Base-by-base conservation (phyloP, 495 filamentous ascomycete genomes). In the Penicillium bovifimosum region DNA sequence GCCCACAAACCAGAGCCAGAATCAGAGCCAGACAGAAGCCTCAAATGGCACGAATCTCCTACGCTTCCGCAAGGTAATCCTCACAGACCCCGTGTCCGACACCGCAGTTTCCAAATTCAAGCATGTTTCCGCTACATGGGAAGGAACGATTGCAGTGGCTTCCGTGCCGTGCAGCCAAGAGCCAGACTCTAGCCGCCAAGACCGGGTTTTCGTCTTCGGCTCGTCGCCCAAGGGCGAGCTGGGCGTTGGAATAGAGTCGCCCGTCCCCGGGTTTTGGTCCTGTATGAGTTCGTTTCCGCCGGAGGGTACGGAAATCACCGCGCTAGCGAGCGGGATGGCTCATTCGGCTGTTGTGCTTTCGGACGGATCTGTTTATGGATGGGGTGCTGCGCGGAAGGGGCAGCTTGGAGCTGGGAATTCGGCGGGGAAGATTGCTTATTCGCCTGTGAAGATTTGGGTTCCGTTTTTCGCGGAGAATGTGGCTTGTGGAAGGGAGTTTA, bases 301-400 rank as follows among this genome's bases (percentile, higher is more conserved):
- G 0, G 3, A 53, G 2, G 76, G 66, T 0, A 74, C 72, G 3
- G 51, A 61, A 1, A 61, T 96, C 5, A 60, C 73, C 0, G 71
- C 82, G 35, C 54, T 97, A 9, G 69, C 83, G 0, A 84, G 87
- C 38, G 78, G 87, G n/a, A 84, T 95, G 73, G 77, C 78, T 13
- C 93, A 98, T 63, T 79, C 82, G 0, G 81, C 91, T 14, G 82
- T 76, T 4, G 79, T 96, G 5, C 68, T 95, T 1, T 77, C 76
- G 26, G 85, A 85, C 64, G 91, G 90, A 2, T 75, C 85, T 1
- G 84, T 86, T 1, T 96, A 85, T 65, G 93, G 91, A 2, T 96
- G 93, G 93, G 93, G 93, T 2, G 84, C 75, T 54, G 82, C 83
- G 6, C 76, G 90, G 26, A 91, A 95, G 69, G 90, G 90, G 0